A percentile compares a stretch with the other conserved stretches of the same genome.
phyloP scores from a whole-genome alignment of 2,329 filamentous ascomycete genomes.

The Huntiella bhutanensis region DNA sequence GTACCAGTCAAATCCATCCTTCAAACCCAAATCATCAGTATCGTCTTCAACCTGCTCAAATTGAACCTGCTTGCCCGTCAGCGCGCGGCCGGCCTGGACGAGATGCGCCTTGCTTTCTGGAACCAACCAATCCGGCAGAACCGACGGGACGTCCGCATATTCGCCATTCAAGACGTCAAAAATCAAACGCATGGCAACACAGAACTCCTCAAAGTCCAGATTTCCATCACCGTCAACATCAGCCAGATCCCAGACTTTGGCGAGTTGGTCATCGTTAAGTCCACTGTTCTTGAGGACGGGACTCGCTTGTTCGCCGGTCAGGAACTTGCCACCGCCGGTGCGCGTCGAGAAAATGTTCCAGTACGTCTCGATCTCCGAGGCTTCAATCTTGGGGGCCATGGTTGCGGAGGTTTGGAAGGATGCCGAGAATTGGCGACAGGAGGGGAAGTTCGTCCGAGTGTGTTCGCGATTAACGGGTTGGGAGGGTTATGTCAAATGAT shows the following conservation, averaged over 20 bases:
- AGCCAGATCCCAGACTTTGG: slow-evolving; percentile 89
- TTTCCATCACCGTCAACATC: slow-evolving; percentile 96
- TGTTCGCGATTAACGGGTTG: too few species aligned
- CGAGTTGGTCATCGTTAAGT: slow-evolving; percentile 57
- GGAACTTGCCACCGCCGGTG: slow-evolving; percentile 39
- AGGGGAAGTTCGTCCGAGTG: not conserved
- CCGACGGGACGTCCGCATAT: slow-evolving; percentile 69
- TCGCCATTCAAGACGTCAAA: slow-evolving; percentile 96
- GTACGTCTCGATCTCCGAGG: slow-evolving; percentile 44
- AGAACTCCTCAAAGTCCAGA: slow-evolving; percentile 98
- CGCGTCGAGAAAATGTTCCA: slow-evolving; percentile 45
- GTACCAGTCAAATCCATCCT: slow-evolving; percentile 98
- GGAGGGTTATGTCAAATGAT: too few species aligned
- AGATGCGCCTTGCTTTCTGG: slow-evolving; percentile 88
- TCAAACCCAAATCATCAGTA: slow-evolving; percentile 63
- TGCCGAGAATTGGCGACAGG: not conserved
- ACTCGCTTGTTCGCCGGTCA: slow-evolving; percentile 42
- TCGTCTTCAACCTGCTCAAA: slow-evolving; percentile 79
- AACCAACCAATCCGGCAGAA: slow-evolving; percentile 87
- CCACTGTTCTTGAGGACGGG: slow-evolving; percentile 46
- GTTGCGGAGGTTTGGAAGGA: slow-evolving; percentile 12
- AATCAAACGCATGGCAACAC: slow-evolving; percentile 93
- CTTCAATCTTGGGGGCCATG: slow-evolving; percentile 43
- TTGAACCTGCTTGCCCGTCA: slow-evolving; percentile 59
- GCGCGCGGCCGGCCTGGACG: slow-evolving; percentile 61